Evolutionary conservation across 352 stramenopile species (phyloP).

Genomic region (Aphanomyces astaci): DNA sequence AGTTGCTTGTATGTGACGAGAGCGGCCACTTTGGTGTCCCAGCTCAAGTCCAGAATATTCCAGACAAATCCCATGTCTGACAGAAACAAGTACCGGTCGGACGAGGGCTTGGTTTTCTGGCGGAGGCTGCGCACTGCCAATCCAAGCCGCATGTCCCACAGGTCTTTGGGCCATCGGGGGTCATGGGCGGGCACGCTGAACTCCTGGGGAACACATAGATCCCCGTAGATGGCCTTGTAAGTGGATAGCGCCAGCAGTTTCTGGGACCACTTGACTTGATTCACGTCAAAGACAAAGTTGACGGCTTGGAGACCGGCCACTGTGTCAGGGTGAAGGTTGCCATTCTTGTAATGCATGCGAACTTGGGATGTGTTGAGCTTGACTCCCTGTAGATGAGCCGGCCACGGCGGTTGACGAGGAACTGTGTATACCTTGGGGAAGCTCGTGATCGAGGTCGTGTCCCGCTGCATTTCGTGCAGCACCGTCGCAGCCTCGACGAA

Average conservation of each 20-base stretch:
- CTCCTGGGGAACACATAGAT: conserved; percentile 88
- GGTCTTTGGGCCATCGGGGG: conserved; percentile 62
- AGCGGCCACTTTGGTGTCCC: conserved; percentile 60
- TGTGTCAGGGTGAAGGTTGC: conserved; percentile 13
- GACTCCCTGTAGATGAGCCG: not conserved
- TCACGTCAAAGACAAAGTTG: conserved; percentile 22
- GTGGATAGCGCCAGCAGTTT: conserved; percentile 57
- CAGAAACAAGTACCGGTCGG: conserved; percentile 54
- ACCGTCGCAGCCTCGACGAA: conserved; percentile 15
- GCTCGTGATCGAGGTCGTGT: not conserved
- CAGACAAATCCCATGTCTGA: conserved; percentile 89
- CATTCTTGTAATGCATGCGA: conserved; percentile 15
- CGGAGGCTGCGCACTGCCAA: conserved; percentile 85
- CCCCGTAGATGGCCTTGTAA: conserved; percentile 74
- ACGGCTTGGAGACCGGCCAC: not conserved
- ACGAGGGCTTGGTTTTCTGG: conserved; percentile 36
- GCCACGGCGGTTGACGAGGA: not conserved
- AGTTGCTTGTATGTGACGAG: conserved; percentile 51
- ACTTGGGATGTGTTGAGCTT: conserved; percentile 21
- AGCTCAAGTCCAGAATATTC: conserved; percentile 71
- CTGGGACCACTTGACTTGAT: conserved; percentile 13
- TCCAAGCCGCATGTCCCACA: conserved; percentile 79
- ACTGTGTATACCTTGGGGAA: conserved; percentile 19
- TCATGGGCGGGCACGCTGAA: conserved; percentile 77
- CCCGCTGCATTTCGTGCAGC: not conserved